Conservation (phyloP, 169 alveolate species). For the Babesia ovata region DNA sequence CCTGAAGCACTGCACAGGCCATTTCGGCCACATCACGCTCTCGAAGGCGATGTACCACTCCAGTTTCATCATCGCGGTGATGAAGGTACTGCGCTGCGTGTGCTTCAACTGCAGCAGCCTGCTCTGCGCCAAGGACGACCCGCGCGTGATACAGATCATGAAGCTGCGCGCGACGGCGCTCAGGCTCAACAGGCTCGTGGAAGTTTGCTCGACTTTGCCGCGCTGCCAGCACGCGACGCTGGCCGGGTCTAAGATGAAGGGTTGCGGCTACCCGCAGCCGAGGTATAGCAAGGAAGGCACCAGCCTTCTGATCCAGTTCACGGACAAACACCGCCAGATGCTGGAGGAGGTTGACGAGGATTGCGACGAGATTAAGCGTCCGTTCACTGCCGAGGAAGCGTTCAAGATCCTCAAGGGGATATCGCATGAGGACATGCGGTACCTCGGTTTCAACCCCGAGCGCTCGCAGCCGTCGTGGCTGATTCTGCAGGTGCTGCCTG, state of each 20-base stretch:
- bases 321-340: constrained; percentile 76
- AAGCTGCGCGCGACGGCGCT: constrained; percentile 66
- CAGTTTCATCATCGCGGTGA: constrained; percentile 90
- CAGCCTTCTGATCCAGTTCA: constrained; percentile 81
- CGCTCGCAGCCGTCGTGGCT: constrained; percentile 94
- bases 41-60: constrained; percentile 95
- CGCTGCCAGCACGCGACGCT: constrained; percentile 73
- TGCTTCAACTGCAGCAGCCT: constrained; percentile 94
- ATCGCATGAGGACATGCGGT: constrained; percentile 86
- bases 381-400: constrained; percentile 89
- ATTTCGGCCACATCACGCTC: constrained; percentile 96
- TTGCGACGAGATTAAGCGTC: constrained; percentile 73
- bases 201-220: constrained; percentile 63
- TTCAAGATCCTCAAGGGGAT: constrained; percentile 86
- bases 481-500: constrained; percentile 93
- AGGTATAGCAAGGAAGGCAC: constrained; percentile 87
- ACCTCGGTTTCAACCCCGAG: constrained; percentile 94
- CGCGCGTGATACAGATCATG: constrained; percentile 71
- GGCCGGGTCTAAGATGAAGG: constrained; percentile 70
- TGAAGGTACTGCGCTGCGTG: constrained; percentile 93
- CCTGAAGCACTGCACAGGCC: constrained; percentile 97
- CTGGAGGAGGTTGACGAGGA: constrained; percentile 83
- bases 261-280: constrained; percentile 92
- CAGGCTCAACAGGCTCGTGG: constrained; percentile 67
- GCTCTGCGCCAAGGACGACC: constrained; percentile 84